Evolutionary conservation across 768 basidiomycete genomes (phyloP).

Genomic region (Lyophyllum semitale): DNA sequence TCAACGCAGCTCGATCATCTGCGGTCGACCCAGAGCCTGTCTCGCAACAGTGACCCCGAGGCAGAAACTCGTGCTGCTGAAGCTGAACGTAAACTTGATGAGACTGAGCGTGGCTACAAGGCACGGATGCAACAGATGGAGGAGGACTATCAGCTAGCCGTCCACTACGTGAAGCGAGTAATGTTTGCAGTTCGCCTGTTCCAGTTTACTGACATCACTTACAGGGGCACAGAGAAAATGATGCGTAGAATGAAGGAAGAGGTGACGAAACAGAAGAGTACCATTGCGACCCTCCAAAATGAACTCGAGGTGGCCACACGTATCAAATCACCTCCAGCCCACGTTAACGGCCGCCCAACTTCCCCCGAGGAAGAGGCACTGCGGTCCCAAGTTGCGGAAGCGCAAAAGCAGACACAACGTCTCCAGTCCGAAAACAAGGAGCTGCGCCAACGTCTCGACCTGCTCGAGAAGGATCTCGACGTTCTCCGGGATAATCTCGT

Average conservation of each 20-base stretch:
- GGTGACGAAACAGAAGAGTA: constrained; percentile 83
- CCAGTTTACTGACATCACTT: constrained; percentile 9
- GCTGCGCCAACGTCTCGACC: constrained; percentile 68
- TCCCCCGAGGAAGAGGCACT: constrained; percentile 76
- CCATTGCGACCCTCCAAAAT: constrained; percentile 78
- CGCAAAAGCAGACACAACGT: constrained; percentile 75
- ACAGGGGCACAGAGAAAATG: constrained; percentile 96
- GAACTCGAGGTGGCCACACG: constrained; percentile 77
- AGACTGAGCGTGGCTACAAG: constrained; percentile 78
- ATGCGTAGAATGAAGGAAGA: constrained; percentile 97
- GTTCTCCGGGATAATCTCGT: constrained; percentile 69
- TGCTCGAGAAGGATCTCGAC: constrained; percentile 75
- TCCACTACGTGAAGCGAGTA: constrained; percentile 94
- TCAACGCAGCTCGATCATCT: constrained; percentile 67
- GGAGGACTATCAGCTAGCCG: constrained; percentile 93
- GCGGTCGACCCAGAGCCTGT: constrained; percentile 60
- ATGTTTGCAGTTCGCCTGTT: constrained; percentile 13
- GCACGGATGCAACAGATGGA: constrained; percentile 86
- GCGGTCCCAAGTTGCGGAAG: constrained; percentile 72
- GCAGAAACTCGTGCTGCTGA: constrained; percentile 50
- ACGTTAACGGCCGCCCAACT: constrained; percentile 74
- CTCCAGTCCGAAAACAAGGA: constrained; percentile 77
- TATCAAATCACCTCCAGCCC: constrained; percentile 48
- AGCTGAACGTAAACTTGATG: constrained; percentile 77
- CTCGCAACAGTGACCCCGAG: constrained; percentile 27